Evolutionary conservation across 2,329 filamentous ascomycete genomes (phyloP).

Genomic region (Alternaria longipes): DNA sequence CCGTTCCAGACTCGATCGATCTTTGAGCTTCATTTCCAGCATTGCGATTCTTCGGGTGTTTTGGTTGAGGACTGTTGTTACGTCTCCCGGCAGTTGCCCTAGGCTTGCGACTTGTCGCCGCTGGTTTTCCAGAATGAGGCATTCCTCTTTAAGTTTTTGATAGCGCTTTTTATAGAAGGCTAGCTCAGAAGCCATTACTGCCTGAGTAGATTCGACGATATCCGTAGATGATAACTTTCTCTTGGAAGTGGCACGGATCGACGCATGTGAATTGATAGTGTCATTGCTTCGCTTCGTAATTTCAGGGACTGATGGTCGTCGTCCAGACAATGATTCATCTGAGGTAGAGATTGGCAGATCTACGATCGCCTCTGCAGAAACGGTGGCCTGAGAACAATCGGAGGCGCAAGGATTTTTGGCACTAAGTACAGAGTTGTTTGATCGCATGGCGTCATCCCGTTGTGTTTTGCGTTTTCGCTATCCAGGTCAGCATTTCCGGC

Average conservation of each 20-base stretch:
- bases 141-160: conserved; percentile 3
- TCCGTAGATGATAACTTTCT: not conserved
- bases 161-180: conserved; percentile 1
- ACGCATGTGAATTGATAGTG: not conserved
- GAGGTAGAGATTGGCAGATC: not conserved
- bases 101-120: not conserved
- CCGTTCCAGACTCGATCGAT: not conserved
- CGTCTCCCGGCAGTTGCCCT: not conserved
- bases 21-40: not conserved
- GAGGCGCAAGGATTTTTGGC: not conserved
- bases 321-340: not conserved
- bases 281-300: not conserved
- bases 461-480: not conserved
- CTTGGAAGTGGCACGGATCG: too few relatives aligned
- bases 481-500: not conserved
- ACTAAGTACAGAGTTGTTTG: not conserved
- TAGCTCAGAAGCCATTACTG: conserved; percentile 1
- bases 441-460: not conserved
- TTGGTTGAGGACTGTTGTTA: not conserved
- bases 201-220: not conserved
- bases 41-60: not conserved
- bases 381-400: not conserved
- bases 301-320: not conserved
- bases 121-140: not conserved
- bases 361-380: not conserved